Evolutionary conservation across 768 basidiomycete species (phyloP), one percentile per base, ranked within the genome.

Genomic region (Ramaria rubella): DNA sequence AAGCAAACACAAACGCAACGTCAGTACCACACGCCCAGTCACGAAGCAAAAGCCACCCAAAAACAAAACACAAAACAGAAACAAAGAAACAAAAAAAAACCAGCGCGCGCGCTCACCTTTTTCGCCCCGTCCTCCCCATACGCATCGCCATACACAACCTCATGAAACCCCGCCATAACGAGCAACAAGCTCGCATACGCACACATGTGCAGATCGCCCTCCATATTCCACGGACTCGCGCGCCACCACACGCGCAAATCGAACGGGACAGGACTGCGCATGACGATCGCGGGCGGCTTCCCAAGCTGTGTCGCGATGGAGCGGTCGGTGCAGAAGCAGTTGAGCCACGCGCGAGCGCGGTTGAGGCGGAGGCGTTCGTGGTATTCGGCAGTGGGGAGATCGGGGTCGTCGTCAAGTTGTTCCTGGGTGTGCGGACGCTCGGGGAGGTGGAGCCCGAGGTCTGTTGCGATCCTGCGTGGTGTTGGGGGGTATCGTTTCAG

Each of bases 271-370:
- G 52, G 5, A 19, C 27, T 40, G 38, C 15, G 40, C 40, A 42
- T 3, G 5, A 60, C 85, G 65, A 94, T 86, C 11, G 90, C 90
- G 12, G 84, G 81, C 43, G 83, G 77, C 63, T 87, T 89, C 9
- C 87, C 87, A 63, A 85, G 83, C 65, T 89, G 81, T 46, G 83
- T 82, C n/a, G 85, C 81, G 62, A 85, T 78, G 29, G 84, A 86
- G 6, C 82, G 81, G 64, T 91, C 89, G 55, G 85, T 79, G 60
- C 84, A 83, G 65, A 81, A 87, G 66, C 85, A 88, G 64, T 82
- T 82, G 54, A 89, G 72, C 86, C 87, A 90, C 27, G 82, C 83
- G 58, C 89, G 75, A 23, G 81, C 81, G 38, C 86, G 76, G 62
- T 90, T 90, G 38, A 85, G 71, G 33, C 89, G 78, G 71, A 93